Evolutionary conservation across 208 protist genomes (phyloP), one percentile per base, ranked within the genome.

Genomic region (Trypanosoma mega): DNA sequence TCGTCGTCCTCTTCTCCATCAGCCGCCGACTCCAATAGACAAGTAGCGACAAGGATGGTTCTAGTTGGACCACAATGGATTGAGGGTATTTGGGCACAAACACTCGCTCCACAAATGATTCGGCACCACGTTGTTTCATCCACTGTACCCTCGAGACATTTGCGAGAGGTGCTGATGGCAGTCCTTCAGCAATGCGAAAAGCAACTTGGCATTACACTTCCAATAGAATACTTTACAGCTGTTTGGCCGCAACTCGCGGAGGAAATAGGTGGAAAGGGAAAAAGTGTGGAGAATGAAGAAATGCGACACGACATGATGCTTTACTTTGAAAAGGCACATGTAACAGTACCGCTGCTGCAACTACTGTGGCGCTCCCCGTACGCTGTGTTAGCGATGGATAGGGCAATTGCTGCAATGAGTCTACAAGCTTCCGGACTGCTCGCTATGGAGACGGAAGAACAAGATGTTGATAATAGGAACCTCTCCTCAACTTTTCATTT

Each of bases 321-420:
- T 18, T 65, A 50, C 33, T 46, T 65, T 37, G 39, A 20, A 24
- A 47, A 56, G 18, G 48, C 48, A 7, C 47, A 16, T 56, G 26
- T 57, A 8, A 49, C 59, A 9, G 14, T 57, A 18, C 34, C 1
- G 27, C 36, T 65, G 2, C 31, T 65, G 37, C 59, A 50, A 20
- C 16, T 65, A 3, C 56, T 65, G 27, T 65, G 59, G 59, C 48
- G 24, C 16, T 24, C 59, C 2, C 59, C 59, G 20, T 56, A 57
- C 23, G 39, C 14, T 20, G 34, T 50, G 18, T 49, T 65, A 41
- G 48, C 59, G 2, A 36, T n/a, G 6, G 20, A 56, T 11, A 27
- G 48, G 41, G n/a, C 23, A 18, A 41, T 3, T 49, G 59, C 59
- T 5, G 9, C 16, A 30, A 50, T 57, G 48, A 39, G 29, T 16